These are phyloP conservation scores for Phytophthora constricta DNA, from an alignment of 352 stramenopile species.

Conservation along the genomic window DNA sequence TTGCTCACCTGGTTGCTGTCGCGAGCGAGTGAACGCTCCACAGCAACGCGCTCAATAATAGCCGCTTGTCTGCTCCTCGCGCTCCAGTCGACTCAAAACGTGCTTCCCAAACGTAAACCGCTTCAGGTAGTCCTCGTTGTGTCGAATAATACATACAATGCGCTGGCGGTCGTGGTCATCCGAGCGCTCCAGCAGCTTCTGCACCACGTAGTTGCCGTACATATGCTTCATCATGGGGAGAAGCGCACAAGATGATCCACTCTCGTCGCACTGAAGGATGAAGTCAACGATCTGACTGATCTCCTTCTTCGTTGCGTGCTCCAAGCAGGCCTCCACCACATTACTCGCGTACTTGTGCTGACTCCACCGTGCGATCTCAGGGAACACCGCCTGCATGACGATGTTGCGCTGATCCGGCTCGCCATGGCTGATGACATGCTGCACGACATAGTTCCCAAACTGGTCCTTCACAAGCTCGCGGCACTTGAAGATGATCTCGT, in stretches of 20 bases:
- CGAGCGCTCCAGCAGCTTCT: slow-evolving; percentile 95
- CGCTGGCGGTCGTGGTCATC: slow-evolving; percentile 83
- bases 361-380: slow-evolving; percentile 90
- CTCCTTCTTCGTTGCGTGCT: slow-evolving; percentile 86
- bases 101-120: slow-evolving; percentile 94
- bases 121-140: slow-evolving; percentile 92
- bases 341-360: slow-evolving; percentile 97
- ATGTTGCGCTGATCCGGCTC: slow-evolving; percentile 78
- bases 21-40: neutral
- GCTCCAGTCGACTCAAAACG: slow-evolving; percentile 77
- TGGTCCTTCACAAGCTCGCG: slow-evolving; percentile 94
- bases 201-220: slow-evolving; percentile 97
- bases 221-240: slow-evolving; percentile 96
- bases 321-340: slow-evolving; percentile 95
- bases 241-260: slow-evolving; percentile 73
- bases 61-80: slow-evolving; percentile 35
- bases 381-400: slow-evolving; percentile 88
- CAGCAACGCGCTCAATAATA: slow-evolving; percentile 39
- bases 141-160: slow-evolving; percentile 91
- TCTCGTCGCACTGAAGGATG: slow-evolving; percentile 81
- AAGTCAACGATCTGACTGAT: slow-evolving; percentile 82
- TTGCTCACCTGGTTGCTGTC: slow-evolving; percentile 28
- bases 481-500: slow-evolving; percentile 93
- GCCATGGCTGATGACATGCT: slow-evolving; percentile 97
- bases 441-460: slow-evolving; percentile 99